Evolutionary conservation across 495 filamentous ascomycete species (phyloP), one percentile per base, ranked within the genome.

Genomic region (Podospora appendiculata): DNA sequence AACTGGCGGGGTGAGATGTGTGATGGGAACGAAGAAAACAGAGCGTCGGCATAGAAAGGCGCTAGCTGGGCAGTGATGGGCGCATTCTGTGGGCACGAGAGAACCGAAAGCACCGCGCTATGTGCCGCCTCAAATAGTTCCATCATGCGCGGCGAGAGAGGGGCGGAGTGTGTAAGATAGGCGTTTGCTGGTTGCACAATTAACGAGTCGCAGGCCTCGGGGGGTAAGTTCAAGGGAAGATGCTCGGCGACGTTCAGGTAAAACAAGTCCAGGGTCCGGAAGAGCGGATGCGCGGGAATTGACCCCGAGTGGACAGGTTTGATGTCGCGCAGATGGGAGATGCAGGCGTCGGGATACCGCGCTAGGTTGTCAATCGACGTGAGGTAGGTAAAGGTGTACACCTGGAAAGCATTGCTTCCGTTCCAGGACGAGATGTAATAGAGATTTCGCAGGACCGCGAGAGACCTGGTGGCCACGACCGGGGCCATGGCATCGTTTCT

Each of bases 121-220:
- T 98, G 94, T 8, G 92, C 90, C 1, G 93, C 82, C 70, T 98
- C 93, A 60, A 96, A 96, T 5, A 94, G 86, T 55, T 88, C 81
- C 34, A 85, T 66, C 38, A 71, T 73, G 12, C 66, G 63, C 2
- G 72, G 64, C 14, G 74, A 69, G 10, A 67, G 59, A 33, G 72
- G 66, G 11, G 48, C 57, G 55, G 55, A 68, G 18, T 86, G 76
- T 34, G 81, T 78, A 9, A 97, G 81, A 65, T 97, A 96, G 5
- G 87, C 82, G 8, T 79, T 78, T 17, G 88, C 86, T 4, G 88
- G 83, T 12, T 81, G 75, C 40, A 96, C 70, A 32, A 95, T 78
- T 2, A 95, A 71, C 11, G 84, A 74, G 56, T 95, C 88, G 60
- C 80, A 87, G 16, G 77, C 74, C 8, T 73, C 61, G 2, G 85